Conservation (phyloP, 2,329 filamentous ascomycete species). For the Cercospora beticola region DNA sequence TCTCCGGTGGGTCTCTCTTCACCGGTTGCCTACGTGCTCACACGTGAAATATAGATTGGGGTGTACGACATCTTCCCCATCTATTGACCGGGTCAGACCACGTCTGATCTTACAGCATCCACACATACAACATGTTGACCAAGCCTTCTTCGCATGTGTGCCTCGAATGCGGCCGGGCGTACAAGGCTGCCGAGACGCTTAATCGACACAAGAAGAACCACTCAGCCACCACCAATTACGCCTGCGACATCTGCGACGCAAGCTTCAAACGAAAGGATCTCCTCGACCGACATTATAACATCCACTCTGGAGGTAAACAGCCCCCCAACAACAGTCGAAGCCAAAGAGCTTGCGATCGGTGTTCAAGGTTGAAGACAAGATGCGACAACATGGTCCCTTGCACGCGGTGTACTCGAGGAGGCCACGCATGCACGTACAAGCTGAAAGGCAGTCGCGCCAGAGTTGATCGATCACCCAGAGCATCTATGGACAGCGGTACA, state of each 20-base stretch:
- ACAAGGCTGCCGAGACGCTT: slow-evolving; percentile 27
- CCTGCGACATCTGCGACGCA: slow-evolving; percentile 21
- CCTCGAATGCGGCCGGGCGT: slow-evolving; percentile 21
- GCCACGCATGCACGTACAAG: slow-evolving; percentile 21
- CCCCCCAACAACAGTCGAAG: slow-evolving; percentile 14
- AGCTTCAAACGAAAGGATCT: slow-evolving; percentile 29
- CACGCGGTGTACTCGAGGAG: slow-evolving; percentile 20
- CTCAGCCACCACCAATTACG: slow-evolving; percentile 19
- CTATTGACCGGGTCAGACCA: not conserved
- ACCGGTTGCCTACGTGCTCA: not conserved
- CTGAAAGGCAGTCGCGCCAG: slow-evolving; percentile 19
- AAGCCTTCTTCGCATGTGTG: slow-evolving; percentile 21
- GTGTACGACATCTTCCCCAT: not conserved
- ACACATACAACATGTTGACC: slow-evolving; percentile 9
- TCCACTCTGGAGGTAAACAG: slow-evolving; percentile 18
- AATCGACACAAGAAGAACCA: slow-evolving; percentile 28
- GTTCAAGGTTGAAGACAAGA: slow-evolving; percentile 25
- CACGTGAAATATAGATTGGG: not conserved
- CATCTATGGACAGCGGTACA: slow-evolving; percentile 9
- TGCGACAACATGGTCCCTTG: slow-evolving; percentile 25
- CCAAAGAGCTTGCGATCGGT: slow-evolving; percentile 26
- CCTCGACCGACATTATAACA: slow-evolving; percentile 25
- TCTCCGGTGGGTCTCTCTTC: not conserved
- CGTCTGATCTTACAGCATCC: not conserved
- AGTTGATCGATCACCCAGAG: slow-evolving; percentile 17